These are phyloP conservation scores for Pilasporangium apinafurcum DNA, from an alignment of 352 stramenopile species.

Conservation along the genomic window DNA sequence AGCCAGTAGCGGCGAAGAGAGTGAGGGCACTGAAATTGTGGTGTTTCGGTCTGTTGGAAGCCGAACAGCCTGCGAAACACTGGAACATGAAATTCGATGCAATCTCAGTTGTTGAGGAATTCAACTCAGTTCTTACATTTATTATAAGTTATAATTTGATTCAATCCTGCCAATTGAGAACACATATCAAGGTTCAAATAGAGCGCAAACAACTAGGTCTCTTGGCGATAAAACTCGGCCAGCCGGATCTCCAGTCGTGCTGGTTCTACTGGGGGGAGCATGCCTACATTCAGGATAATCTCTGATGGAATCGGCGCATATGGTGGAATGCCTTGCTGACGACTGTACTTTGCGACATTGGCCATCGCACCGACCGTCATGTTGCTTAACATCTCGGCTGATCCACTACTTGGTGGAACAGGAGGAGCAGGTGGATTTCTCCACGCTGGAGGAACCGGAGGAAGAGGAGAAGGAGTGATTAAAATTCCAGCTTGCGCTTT, in stretches of 20 bases:
- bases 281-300: slow-evolving; percentile 19
- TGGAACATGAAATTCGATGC: slow-evolving; percentile 1
- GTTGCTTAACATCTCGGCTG: slow-evolving; percentile 8
- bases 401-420: neutral
- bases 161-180: no score
- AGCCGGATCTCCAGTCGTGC: slow-evolving; percentile 48
- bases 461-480: neutral
- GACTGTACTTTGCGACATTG: slow-evolving; percentile 40
- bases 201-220: no score
- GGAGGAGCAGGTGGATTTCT: neutral
- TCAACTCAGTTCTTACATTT: no score
- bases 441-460: slow-evolving; percentile 2
- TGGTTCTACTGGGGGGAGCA: slow-evolving; percentile 30
- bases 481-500: slow-evolving; percentile 22
- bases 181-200: no score
- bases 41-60: neutral
- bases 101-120: no score
- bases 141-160: no score
- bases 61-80: neutral
- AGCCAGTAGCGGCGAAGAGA: neutral
- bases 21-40: neutral
- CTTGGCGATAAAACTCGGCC: slow-evolving; percentile 40
- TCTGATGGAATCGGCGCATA: slow-evolving; percentile 37
- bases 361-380: slow-evolving; percentile 43
- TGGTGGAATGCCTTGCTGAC: slow-evolving; percentile 17